Conservation (phyloP, 1,284 basidiomycete genomes). For the Cryptococcus deneoformans region DNA sequence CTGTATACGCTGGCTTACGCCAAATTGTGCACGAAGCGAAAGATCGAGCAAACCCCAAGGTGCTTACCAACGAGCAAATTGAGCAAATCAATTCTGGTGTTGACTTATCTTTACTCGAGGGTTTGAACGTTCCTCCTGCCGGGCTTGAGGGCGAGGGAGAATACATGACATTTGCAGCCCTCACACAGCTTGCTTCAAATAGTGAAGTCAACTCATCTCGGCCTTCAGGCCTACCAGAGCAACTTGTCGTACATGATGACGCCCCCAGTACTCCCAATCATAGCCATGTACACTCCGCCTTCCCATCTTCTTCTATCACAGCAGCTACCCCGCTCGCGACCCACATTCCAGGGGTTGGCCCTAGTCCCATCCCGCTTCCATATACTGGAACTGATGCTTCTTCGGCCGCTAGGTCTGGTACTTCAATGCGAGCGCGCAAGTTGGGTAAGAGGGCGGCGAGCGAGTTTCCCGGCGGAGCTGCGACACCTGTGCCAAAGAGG, state of each 20-base stretch:
- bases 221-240: neutral
- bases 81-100: slow-evolving; percentile 20
- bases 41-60: slow-evolving; percentile 13
- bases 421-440: slow-evolving; percentile 36
- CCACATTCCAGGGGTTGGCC: neutral
- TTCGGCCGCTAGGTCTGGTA: slow-evolving; percentile 13
- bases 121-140: neutral
- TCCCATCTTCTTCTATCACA: neutral
- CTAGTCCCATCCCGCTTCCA: neutral
- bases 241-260: no score
- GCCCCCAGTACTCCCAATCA: neutral
- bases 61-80: slow-evolving; percentile 25
- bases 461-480: slow-evolving; percentile 40
- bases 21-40: slow-evolving; percentile 20
- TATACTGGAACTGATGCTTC: neutral
- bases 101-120: slow-evolving; percentile 4
- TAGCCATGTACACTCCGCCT: neutral
- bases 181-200: slow-evolving; percentile 16
- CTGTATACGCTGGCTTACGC: slow-evolving; percentile 25
- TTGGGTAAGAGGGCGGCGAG: slow-evolving; percentile 31
- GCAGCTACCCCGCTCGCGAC: neutral
- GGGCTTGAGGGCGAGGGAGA: slow-evolving; percentile 6
- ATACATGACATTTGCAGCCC: slow-evolving; percentile 17
- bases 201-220: neutral
- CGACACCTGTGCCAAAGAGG: slow-evolving; percentile 36